Conservation (phyloP, 164 flowering plant species). For the Piper longum region DNA sequence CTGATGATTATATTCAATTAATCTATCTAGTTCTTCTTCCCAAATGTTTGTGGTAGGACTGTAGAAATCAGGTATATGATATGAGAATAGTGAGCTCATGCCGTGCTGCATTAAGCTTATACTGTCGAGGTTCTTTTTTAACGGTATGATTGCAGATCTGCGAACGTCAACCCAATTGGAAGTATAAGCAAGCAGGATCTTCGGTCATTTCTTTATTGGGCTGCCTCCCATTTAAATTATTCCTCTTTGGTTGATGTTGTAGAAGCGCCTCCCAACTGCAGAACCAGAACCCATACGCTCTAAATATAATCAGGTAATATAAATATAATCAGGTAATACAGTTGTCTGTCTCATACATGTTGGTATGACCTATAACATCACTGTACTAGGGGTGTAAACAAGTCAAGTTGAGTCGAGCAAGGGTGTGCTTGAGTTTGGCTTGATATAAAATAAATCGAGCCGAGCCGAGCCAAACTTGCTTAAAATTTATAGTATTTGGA, state of each 20-base stretch:
- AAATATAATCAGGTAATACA: neutral
- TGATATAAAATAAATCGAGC: no score
- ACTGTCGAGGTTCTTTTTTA: neutral
- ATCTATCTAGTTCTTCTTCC: no score
- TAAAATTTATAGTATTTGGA: no score
- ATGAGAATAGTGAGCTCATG: neutral
- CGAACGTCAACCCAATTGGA: slow-evolving; percentile 97
- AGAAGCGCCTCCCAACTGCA: slow-evolving; percentile 94
- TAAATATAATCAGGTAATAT: slow-evolving; percentile 77
- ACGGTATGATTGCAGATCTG: slow-evolving; percentile 99
- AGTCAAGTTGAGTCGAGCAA: no score
- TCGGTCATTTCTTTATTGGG: slow-evolving; percentile 77
- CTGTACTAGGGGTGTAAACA: no score
- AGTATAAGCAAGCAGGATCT: slow-evolving; percentile 92
- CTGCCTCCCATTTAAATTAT: slow-evolving; percentile 71
- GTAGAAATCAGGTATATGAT: no score
- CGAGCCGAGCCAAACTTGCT: no score
- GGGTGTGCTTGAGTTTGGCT: no score
- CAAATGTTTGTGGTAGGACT: no score
- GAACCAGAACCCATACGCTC: slow-evolving; percentile 90
- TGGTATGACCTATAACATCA: neutral
- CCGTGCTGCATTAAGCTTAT: neutral
- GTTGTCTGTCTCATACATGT: neutral
- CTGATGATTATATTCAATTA: no score
- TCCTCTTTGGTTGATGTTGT: slow-evolving; percentile 79